phyloP scores from a whole-genome alignment of 139 green algal species.

The Medakamo hakoo region DNA sequence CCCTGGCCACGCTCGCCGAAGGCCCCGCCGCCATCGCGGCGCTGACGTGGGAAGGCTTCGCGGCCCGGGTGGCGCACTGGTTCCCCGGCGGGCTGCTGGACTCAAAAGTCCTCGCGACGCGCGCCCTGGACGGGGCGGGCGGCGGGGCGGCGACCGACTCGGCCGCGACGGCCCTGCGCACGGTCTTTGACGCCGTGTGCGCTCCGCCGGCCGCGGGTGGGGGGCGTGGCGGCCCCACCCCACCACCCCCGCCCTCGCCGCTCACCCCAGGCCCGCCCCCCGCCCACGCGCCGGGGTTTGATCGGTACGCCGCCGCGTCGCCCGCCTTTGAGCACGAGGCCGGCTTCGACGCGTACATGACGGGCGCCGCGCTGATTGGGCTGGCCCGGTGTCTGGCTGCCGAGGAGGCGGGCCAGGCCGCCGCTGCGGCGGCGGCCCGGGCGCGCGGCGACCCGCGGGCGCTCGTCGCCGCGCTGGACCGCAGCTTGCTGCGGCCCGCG shows the following conservation, averaged over 20 bases:
- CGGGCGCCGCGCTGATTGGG: constrained; percentile 11
- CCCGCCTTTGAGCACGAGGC: constrained; percentile 43
- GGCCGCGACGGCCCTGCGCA: not conserved
- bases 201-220: no score
- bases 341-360: constrained; percentile 68
- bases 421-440: no score
- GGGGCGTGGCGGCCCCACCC: no score
- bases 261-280: not conserved
- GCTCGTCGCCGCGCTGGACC: no score
- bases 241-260: no score
- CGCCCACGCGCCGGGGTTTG: constrained; percentile 15
- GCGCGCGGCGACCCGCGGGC: no score
- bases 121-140: no score
- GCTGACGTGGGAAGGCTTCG: not conserved
- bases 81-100: constrained; percentile 55
- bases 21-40: no score
- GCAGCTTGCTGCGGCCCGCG: not conserved
- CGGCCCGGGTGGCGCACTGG: constrained; percentile 11
- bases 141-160: no score
- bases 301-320: constrained; percentile 14
- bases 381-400: no score
- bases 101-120: constrained; percentile 55
- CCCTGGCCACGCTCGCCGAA: not conserved
- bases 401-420: not conserved
- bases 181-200: not conserved